Percentiles rank a stretch among this genome's conserved stretches.
Evolutionary conservation across 2,329 filamentous ascomycete genomes (phyloP).

Genomic region (Arthroderma sp.): DNA sequence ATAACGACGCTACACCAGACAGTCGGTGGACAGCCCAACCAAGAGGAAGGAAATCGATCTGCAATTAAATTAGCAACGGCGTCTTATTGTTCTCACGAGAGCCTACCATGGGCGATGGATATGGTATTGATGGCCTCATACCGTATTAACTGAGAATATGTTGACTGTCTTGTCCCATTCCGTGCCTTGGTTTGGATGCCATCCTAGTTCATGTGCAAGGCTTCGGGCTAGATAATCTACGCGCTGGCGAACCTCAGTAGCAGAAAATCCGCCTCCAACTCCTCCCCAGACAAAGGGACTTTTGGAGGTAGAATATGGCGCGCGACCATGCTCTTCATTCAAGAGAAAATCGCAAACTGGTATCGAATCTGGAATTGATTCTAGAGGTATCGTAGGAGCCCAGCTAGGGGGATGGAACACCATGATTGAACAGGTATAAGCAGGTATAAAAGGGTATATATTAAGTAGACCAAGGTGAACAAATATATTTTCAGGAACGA

Average conservation of each 20-base stretch:
- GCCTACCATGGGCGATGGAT: no score
- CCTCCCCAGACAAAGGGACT: constrained; percentile 60
- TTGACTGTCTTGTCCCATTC: constrained; percentile 61
- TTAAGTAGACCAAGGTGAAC: background rate
- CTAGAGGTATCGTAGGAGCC: constrained; percentile 20
- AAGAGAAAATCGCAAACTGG: constrained; percentile 59
- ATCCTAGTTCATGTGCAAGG: constrained; percentile 49
- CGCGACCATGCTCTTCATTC: constrained; percentile 51
- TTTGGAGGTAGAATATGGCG: constrained; percentile 45
- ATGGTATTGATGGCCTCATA: constrained; percentile 23
- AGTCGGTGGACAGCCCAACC: constrained; percentile 56
- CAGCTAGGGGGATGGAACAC: constrained; percentile 23
- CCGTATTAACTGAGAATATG: constrained; percentile 58
- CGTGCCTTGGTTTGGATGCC: constrained; percentile 47
- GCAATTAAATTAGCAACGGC: background rate
- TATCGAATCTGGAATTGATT: constrained; percentile 53
- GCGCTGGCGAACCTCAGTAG: constrained; percentile 43
- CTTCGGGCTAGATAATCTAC: constrained; percentile 49
- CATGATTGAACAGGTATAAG: constrained; percentile 13
- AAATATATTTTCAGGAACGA: background rate
- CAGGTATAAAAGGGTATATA: background rate
- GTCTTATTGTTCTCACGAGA: background rate
- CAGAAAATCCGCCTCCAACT: constrained; percentile 49
- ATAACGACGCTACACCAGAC: constrained; percentile 54
- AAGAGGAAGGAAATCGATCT: constrained; percentile 56